Base-by-base conservation (phyloP, 1,139 yeast genomes). In the Nakaseomyces nivariensis region DNA sequence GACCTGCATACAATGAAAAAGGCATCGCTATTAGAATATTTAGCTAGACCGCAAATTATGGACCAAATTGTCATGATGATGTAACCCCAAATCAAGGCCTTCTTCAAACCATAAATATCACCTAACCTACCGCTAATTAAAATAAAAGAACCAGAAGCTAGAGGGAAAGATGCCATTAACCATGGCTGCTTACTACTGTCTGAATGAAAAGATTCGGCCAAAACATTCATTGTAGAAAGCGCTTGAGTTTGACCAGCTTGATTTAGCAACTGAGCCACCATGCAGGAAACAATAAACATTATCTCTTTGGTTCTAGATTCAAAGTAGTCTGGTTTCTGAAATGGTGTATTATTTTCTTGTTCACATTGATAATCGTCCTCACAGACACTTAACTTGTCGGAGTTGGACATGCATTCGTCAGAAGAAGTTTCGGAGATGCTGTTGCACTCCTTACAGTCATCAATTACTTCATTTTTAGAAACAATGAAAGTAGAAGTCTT, bases 91-190 rank as follows among this genome's bases (percentile, higher is more conserved):
- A 72, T 45, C 46, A 77, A 63, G 6, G 73, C 61, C 48, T 60
- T 62, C 53, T 73, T 77, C 46, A 77, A 63, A 0, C 82, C 83
- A 54, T 73, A 77, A 11, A 77, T 63, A 56, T 78, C 83, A 26
- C 82, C 83, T 46, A 77, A 56, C 50, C 74, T 71, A 7, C 81
- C 81, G 48, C 78, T 72, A 4, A 76, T 67, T 36, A 77, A 61
- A 43, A 77, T 77, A 53, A 77, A 74, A 0, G 81, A 76, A 9
- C 82, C 82, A 9, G 78, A 72, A 0, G 79, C 76, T 48, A 78
- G 61, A 0, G 82, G 79, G 56, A 74, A 77, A 0, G 81, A 73
- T 3, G 81, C 80, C 77, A 77, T 73, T 49, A 77, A 73, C 83
- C 83, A 78, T 1, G 76, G 73, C 53, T 73, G 62, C 36, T 64